These are phyloP conservation scores for Cercophora samala DNA, from an alignment of 495 filamentous ascomycete genomes.

Conservation along the genomic window DNA sequence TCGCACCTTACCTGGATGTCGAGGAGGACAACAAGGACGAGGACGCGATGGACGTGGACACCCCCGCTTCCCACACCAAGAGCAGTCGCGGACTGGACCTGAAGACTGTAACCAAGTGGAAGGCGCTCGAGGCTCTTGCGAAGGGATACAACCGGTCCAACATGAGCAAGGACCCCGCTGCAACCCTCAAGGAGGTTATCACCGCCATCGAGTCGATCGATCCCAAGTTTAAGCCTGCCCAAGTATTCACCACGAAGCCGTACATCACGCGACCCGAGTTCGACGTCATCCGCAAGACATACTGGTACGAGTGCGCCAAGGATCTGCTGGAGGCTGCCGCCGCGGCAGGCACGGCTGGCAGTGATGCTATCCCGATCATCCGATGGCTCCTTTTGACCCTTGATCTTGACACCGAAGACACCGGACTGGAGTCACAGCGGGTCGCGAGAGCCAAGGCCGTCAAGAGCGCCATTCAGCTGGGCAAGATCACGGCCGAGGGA, in stretches of 20 bases:
- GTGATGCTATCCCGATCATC: slow-evolving; percentile 23
- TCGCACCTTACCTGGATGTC: slow-evolving; percentile 56
- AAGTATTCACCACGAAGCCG: slow-evolving; percentile 16
- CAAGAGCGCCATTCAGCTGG: slow-evolving; percentile 30
- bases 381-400: slow-evolving; percentile 40
- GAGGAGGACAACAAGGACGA: slow-evolving; percentile 48
- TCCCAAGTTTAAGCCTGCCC: slow-evolving; percentile 9
- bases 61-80: slow-evolving; percentile 18
- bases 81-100: slow-evolving; percentile 32
- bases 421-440: slow-evolving; percentile 40
- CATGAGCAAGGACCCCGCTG: slow-evolving; percentile 34
- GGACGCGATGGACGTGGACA: slow-evolving; percentile 62
- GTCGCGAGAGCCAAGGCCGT: slow-evolving; percentile 39
- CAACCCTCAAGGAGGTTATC: slow-evolving; percentile 33
- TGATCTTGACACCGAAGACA: slow-evolving; percentile 34
- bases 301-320: slow-evolving; percentile 36
- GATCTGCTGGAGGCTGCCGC: slow-evolving; percentile 30
- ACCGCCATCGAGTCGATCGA: slow-evolving; percentile 24
- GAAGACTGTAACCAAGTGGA: slow-evolving; percentile 35
- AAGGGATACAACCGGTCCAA: slow-evolving; percentile 41
- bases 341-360: slow-evolving; percentile 17
- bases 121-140: slow-evolving; percentile 40
- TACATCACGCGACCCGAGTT: slow-evolving; percentile 29
- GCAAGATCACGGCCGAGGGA: slow-evolving; percentile 23
- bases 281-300: slow-evolving; percentile 28